Evolutionary conservation across 768 basidiomycete species (phyloP).

Genomic region (Austroboletus eburneus): DNA sequence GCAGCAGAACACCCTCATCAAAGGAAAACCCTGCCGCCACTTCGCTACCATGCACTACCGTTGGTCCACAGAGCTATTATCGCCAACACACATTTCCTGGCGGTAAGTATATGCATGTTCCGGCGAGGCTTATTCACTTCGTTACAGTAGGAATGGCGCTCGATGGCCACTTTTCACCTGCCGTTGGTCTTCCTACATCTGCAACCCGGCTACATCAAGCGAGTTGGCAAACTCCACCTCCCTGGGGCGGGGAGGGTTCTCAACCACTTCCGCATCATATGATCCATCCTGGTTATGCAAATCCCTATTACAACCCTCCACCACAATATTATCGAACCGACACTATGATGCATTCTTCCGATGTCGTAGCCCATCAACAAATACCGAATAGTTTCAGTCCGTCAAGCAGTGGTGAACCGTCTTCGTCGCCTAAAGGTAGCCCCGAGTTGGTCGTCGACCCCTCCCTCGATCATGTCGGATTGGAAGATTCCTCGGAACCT

Average conservation of each 20-base stretch:
- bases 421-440: conserved; percentile 25
- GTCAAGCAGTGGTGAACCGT: conserved; percentile 23
- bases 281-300: conserved; percentile 35
- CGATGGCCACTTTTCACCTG: conserved; percentile 40
- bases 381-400: conserved; percentile 22
- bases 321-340: conserved; percentile 48
- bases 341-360: conserved; percentile 23
- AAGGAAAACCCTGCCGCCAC: conserved; percentile 36
- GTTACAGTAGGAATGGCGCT: conserved; percentile 42
- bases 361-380: conserved; percentile 17
- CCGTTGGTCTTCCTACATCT: conserved; percentile 49
- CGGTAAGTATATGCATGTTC: conserved; percentile 24
- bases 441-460: conserved; percentile 26
- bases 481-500: conserved; percentile 11
- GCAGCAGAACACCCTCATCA: conserved; percentile 45
- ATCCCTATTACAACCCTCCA: conserved; percentile 32
- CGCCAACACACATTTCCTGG: conserved; percentile 56
- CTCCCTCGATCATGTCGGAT: conserved; percentile 12
- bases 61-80: conserved; percentile 57
- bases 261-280: conserved; percentile 30
- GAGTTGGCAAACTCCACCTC: conserved; percentile 39
- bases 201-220: conserved; percentile 43
- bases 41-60: conserved; percentile 33
- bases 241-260: conserved; percentile 34
- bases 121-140: not conserved